phyloP scores from a whole-genome alignment of 306 rosid species.

The Abrus pulchellus region DNA sequence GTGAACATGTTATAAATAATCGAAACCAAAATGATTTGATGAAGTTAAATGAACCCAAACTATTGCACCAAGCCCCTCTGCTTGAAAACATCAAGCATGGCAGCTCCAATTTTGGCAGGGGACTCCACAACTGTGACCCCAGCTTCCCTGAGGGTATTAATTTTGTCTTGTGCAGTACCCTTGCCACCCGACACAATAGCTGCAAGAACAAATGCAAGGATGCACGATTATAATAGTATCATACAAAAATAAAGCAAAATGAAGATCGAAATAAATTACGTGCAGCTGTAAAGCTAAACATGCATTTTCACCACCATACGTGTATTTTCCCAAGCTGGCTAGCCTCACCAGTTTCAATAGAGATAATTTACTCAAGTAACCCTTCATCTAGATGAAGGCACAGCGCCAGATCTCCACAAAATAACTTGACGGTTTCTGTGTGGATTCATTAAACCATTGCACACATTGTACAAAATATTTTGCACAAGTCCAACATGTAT shows the following conservation, averaged over 20 bases:
- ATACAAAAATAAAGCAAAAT: not conserved
- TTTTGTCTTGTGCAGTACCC: conserved; percentile 99
- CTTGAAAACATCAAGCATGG: conserved; percentile 91
- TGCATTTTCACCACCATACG: not conserved
- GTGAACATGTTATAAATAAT: conserved; percentile 28
- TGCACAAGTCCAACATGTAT: not conserved
- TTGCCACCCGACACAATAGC: conserved; percentile 99
- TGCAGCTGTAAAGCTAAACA: not conserved
- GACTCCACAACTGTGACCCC: conserved; percentile 97
- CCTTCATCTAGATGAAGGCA: conserved; percentile 3
- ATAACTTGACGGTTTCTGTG: not conserved
- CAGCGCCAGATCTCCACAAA: not conserved
- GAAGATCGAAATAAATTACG: not conserved
- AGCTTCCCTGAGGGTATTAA: conserved; percentile 84
- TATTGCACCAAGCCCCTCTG: conserved; percentile 86
- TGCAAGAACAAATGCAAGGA: conserved; percentile 59
- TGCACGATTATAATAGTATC: not conserved
- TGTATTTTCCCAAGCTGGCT: not conserved
- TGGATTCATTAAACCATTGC: not conserved
- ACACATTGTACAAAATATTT: not conserved
- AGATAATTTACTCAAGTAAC: conserved; percentile 12
- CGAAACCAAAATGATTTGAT: conserved; percentile 47
- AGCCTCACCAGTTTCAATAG: conserved; percentile 1
- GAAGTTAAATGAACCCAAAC: conserved; percentile 46
- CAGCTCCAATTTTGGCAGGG: conserved; percentile 90